Evolutionary conservation across 1,284 basidiomycete genomes (phyloP).

Genomic region (Butyriboletus appendiculatus): DNA sequence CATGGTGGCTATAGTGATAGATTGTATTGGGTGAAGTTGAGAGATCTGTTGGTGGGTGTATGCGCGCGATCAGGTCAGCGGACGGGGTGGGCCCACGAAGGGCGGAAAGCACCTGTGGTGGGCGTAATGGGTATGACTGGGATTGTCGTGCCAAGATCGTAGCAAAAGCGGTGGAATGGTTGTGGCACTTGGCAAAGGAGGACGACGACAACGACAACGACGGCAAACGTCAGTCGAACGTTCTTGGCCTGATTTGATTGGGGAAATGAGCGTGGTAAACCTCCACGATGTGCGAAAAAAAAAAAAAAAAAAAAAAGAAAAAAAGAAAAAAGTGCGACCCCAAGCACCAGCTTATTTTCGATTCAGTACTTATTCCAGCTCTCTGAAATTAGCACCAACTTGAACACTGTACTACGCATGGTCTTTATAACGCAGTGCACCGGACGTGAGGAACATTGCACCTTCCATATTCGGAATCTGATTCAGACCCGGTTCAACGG

Average conservation of each 20-base stretch:
- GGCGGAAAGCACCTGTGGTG: neutral
- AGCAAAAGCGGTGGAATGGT: neutral
- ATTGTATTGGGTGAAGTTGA: neutral
- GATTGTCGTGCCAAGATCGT: slow-evolving; percentile 7
- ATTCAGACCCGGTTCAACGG: neutral
- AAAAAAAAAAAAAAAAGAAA: neutral
- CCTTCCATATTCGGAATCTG: slow-evolving; percentile 8
- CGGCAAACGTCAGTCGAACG: neutral
- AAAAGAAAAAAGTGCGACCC: neutral
- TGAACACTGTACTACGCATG: too few species aligned
- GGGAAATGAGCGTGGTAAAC: neutral
- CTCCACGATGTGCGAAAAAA: neutral
- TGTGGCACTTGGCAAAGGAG: neutral
- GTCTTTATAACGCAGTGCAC: too few species aligned
- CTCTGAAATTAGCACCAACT: too few species aligned
- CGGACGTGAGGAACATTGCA: neutral
- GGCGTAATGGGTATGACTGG: neutral
- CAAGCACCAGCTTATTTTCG: neutral
- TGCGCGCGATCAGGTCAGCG: neutral
- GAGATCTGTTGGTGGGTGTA: neutral
- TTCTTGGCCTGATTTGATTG: neutral
- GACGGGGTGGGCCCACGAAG: neutral
- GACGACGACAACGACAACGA: neutral
- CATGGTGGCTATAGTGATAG: slow-evolving; percentile 10
- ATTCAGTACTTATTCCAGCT: too few species aligned